Conservation (phyloP, 2,329 filamentous ascomycete genomes). For the Phaeosphaeriaceae sp. region DNA sequence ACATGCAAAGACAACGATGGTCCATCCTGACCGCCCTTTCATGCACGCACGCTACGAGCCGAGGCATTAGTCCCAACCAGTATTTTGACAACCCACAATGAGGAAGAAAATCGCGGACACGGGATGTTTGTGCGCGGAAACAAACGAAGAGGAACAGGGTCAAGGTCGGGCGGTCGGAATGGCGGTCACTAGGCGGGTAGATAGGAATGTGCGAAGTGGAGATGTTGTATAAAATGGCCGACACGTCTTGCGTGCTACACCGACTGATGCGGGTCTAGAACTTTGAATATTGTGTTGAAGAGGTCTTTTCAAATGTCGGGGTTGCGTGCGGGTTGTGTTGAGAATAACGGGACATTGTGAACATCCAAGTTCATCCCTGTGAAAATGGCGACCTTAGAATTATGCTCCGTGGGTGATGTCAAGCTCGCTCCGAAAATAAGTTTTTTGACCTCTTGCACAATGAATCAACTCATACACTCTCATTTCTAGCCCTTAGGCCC, state of each 20-base stretch:
- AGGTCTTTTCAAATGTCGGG: too few relatives aligned
- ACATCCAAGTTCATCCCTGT: too few relatives aligned
- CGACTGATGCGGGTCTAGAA: neutral
- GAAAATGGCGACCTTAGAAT: too few relatives aligned
- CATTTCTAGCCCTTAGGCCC: too few relatives aligned
- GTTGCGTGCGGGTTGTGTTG: too few relatives aligned
- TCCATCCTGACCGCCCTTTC: constrained; percentile 20
- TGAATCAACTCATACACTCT: too few relatives aligned
- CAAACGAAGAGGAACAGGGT: neutral
- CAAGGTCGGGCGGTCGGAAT: neutral
- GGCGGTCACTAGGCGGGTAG: constrained; percentile 1
- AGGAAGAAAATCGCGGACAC: constrained; percentile 1
- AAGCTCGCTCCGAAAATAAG: too few relatives aligned
- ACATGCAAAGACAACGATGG: constrained; percentile 1
- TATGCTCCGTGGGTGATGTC: too few relatives aligned
- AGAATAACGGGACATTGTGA: too few relatives aligned
- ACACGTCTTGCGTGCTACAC: neutral
- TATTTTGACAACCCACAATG: neutral
- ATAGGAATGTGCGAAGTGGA: neutral
- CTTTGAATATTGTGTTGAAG: neutral
- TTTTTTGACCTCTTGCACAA: too few relatives aligned
- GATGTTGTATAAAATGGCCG: neutral
- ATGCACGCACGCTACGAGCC: constrained; percentile 14
- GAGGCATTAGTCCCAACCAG: neutral
- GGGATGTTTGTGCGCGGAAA: neutral